Conservation (phyloP, 495 filamentous ascomycete genomes). For the Cercophora sp. region DNA sequence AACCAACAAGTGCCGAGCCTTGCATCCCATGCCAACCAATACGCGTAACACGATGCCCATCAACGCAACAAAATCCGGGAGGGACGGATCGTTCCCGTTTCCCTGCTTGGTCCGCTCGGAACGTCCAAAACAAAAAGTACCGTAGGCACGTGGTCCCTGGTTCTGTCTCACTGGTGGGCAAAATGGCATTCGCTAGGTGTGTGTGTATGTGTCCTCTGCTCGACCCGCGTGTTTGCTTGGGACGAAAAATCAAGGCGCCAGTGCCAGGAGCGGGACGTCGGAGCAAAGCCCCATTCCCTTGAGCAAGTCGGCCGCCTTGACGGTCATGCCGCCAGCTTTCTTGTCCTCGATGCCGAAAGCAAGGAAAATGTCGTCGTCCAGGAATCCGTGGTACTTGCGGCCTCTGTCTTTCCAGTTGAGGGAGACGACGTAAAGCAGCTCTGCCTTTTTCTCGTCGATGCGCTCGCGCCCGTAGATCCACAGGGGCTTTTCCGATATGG, state of each 20-base stretch:
- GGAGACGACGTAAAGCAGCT: conserved; percentile 51
- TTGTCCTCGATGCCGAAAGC: conserved; percentile 50
- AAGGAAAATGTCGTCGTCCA: conserved; percentile 48
- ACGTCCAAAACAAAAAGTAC: too few relatives aligned
- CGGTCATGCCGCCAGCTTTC: conserved; percentile 40
- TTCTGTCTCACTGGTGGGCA: too few relatives aligned
- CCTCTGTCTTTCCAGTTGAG: conserved; percentile 46
- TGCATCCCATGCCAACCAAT: too few relatives aligned
- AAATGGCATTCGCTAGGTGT: too few relatives aligned
- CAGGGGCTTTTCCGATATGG: conserved; percentile 44
- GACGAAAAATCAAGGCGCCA: neutral
- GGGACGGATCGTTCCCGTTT: conserved; percentile 4
- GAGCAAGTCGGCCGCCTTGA: conserved; percentile 45
- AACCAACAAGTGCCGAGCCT: too few relatives aligned
- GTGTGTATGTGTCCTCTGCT: too few relatives aligned
- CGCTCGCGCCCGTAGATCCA: conserved; percentile 47
- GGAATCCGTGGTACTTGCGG: conserved; percentile 45
- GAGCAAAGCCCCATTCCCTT: conserved; percentile 33
- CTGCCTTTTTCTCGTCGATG: conserved; percentile 26
- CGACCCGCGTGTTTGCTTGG: neutral
- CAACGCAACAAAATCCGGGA: neutral
- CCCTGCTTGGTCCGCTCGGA: too few relatives aligned
- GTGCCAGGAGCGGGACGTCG: neutral
- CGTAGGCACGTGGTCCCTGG: too few relatives aligned
- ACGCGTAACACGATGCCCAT: neutral